These are phyloP conservation scores for Flaveria floridana DNA, from an alignment of 140 eudicot species.

Conservation along the genomic window DNA sequence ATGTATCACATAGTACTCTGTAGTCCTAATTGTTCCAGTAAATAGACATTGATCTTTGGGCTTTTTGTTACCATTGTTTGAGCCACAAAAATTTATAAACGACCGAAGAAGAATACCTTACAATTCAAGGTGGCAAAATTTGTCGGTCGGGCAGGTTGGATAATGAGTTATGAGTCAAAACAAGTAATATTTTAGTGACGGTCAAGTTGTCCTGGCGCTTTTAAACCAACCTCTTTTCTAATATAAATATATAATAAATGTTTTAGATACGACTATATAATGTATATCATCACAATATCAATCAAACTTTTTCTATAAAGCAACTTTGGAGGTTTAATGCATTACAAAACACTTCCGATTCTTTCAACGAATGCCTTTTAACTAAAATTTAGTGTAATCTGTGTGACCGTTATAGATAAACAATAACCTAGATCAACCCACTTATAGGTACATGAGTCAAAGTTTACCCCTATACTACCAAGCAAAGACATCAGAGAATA, in stretches of 20 bases:
- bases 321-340: not conserved
- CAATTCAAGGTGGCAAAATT: slow-evolving; percentile 12
- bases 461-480: no score
- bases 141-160: not conserved
- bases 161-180: slow-evolving; percentile 1
- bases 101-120: not conserved
- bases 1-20: not conserved
- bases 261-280: not conserved
- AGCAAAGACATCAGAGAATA: no score
- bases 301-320: not conserved
- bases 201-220: not conserved
- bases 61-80: slow-evolving; percentile 1
- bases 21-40: slow-evolving; percentile 2
- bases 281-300: not conserved
- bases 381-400: no score
- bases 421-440: no score
- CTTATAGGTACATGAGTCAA: no score
- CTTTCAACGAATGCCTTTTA: no score
- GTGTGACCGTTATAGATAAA: no score
- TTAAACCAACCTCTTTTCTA: not conserved
- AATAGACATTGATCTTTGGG: not conserved
- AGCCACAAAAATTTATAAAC: not conserved
- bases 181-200: not conserved
- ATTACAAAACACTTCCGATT: not conserved
- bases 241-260: not conserved